phyloP scores from a whole-genome alignment of 768 basidiomycete species.

The Pulveroboletus ravenelii region DNA sequence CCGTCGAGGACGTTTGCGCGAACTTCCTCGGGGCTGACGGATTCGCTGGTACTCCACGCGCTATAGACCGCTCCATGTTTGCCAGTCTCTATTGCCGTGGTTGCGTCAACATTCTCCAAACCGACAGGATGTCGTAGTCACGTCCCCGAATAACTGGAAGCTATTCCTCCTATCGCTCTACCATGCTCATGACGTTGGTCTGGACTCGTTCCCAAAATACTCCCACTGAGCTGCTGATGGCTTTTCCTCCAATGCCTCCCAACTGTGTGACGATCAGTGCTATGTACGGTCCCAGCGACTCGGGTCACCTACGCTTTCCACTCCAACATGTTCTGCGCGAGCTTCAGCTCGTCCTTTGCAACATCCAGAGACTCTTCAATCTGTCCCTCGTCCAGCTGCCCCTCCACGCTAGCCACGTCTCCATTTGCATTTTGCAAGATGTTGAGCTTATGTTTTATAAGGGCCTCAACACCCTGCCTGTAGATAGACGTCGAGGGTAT shows the following conservation, averaged over 20 bases:
- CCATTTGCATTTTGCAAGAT: conserved; percentile 67
- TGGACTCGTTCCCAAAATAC: conserved; percentile 59
- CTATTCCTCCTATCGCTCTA: background rate
- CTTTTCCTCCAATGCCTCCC: conserved; percentile 84
- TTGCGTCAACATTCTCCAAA: conserved; percentile 1
- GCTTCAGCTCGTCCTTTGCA: conserved; percentile 74
- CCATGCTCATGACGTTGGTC: conserved; percentile 32
- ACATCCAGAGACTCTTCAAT: conserved; percentile 83
- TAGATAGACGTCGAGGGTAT: conserved; percentile 86
- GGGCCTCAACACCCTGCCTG: conserved; percentile 81
- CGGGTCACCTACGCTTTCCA: conserved; percentile 84
- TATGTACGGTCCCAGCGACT: background rate
- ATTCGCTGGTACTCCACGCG: no score
- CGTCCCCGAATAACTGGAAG: background rate
- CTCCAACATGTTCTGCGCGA: conserved; percentile 81
- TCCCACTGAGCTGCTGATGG: conserved; percentile 85
- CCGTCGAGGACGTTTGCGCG: conserved; percentile 9
- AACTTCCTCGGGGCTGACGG: no score
- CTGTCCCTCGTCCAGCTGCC: conserved; percentile 73
- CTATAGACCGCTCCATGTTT: no score
- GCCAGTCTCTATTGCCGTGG: background rate
- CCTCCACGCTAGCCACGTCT: conserved; percentile 64
- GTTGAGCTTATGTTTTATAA: conserved; percentile 74
- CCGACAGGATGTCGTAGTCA: background rate
- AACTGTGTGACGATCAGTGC: conserved; percentile 42